Base-by-base conservation (phyloP, 805 yeast species). In the Ogataea degrootiae region DNA sequence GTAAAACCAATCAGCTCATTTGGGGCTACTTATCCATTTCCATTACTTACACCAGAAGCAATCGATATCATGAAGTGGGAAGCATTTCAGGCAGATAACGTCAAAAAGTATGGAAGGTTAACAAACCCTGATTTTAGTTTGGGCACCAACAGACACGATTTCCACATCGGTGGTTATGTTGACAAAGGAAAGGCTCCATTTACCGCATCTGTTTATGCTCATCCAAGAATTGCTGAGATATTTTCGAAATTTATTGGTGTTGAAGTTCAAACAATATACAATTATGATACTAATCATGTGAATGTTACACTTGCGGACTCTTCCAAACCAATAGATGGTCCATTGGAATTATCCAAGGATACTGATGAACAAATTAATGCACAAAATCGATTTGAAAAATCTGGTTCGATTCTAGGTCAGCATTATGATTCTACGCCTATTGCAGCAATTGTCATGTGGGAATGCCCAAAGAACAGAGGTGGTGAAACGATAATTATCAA, bases 41-140 rank as follows among this genome's bases (percentile, higher is more conserved):
- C 83, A 2, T 61, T 80, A 37, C 74, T 80, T 59, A 75, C 82
- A 1, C 72, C 73, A 39, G 85, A 80, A 53, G 84, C 85, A 1
- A 65, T 78, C 39, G 72, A 72, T 39, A 74, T 80, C 50, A 75
- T 80, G 79, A 71, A 75, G 53, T 72, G 72, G 60, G 85, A 80
- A 58, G 61, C 76, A 21, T 69, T 79, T 51, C 62, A 64, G 35
- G 71, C 73, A 45, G 74, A 75, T 19, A 55, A 66, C 4, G 67
- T 79, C 39, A 49, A 69, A 46, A 65, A 70, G 38, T 71, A 66
- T 56, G 81, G 74, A 17, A 67, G 82, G 50, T 58, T 63, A 34
- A 68, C 72, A n/a, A 63, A 60, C 40, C 52, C 66, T 4, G 61
- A 65, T 15, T 60, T 52, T 31, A 59, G 58, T 43, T 55, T 51